Percentiles rank a stretch among this genome's conserved stretches.
phyloP scores from a whole-genome alignment of 2,329 filamentous ascomycete species.

The Pezicula neosporulosa region DNA sequence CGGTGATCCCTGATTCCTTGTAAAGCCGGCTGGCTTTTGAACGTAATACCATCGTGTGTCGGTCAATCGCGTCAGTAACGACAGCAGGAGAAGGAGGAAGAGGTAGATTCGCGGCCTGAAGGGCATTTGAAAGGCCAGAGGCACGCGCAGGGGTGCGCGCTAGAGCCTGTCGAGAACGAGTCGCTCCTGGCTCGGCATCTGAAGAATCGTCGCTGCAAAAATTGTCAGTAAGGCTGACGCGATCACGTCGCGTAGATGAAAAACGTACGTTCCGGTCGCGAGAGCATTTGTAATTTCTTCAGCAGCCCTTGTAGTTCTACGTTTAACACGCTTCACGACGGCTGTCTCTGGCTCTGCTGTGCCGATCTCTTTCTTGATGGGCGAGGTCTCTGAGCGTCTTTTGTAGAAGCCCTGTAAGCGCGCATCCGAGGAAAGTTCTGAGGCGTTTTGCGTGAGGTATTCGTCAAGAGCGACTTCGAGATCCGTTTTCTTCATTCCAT shows the following conservation, averaged over 20 bases:
- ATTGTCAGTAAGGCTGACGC: conserved; percentile 17
- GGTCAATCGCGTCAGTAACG: conserved; percentile 74
- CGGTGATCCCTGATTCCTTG: conserved; percentile 62
- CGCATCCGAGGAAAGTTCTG: conserved; percentile 59
- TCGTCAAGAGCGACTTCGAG: conserved; percentile 73
- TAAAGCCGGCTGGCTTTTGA: conserved; percentile 62
- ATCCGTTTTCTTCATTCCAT: conserved; percentile 72
- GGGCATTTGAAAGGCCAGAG: conserved; percentile 21
- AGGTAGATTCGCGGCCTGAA: conserved; percentile 55
- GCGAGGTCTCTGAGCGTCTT: conserved; percentile 59
- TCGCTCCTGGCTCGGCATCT: conserved; percentile 23
- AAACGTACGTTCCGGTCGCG: conserved; percentile 22
- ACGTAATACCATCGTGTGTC: conserved; percentile 62
- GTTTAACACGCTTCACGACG: conserved; percentile 42
- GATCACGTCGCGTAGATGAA: conserved; percentile 11
- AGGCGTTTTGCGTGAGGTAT: conserved; percentile 66
- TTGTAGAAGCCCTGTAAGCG: conserved; percentile 74
- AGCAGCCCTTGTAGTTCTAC: conserved; percentile 38
- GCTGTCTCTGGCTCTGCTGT: conserved; percentile 30
- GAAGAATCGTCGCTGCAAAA: conserved; percentile 27
- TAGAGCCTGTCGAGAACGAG: conserved; percentile 24
- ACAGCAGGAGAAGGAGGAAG: conserved; percentile 78
- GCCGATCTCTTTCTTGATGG: conserved; percentile 54
- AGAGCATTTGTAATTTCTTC: conserved; percentile 30
- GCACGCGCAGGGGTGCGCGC: conserved; percentile 24